Evolutionary conservation across 176 grass and related monocot genomes (phyloP).

Genomic region (Juncus effusus): DNA sequence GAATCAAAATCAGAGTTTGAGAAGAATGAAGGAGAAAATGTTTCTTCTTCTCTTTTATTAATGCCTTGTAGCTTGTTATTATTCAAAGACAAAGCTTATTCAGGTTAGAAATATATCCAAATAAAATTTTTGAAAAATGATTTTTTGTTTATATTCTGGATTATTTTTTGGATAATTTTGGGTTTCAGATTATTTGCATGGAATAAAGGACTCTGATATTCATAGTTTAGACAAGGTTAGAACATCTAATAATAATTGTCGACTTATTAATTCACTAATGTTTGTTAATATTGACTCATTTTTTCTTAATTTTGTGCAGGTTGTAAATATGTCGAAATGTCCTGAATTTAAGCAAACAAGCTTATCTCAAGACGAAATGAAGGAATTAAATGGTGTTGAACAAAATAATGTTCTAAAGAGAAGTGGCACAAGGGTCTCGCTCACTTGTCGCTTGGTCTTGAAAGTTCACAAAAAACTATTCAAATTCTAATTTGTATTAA

Average conservation of each 20-base stretch:
- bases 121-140: background rate
- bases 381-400: slow-evolving; percentile 21
- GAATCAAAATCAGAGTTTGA: background rate
- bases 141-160: background rate
- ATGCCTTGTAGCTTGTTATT: slow-evolving; percentile 25
- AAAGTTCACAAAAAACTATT: slow-evolving; percentile 83
- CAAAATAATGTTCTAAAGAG: slow-evolving; percentile 38
- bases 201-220: slow-evolving; percentile 66
- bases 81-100: slow-evolving; percentile 29
- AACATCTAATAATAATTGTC: slow-evolving; percentile 3
- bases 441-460: slow-evolving; percentile 81
- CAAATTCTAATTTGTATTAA: slow-evolving; percentile 42
- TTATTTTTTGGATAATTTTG: background rate
- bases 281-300: slow-evolving; percentile 7
- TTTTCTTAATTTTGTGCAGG: slow-evolving; percentile 25
- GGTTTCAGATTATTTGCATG: slow-evolving; percentile 75
- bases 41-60: slow-evolving; percentile 15
- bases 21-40: background rate
- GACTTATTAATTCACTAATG: background rate
- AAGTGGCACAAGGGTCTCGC: slow-evolving; percentile 53
- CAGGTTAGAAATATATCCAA: background rate
- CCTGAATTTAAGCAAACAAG: slow-evolving; percentile 38
- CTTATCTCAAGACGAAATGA: slow-evolving; percentile 6
- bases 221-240: slow-evolving; percentile 71
- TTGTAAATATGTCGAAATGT: slow-evolving; percentile 47